phyloP scores from a whole-genome alignment of 2,329 filamentous ascomycete species.

The Alternaria burnsii region DNA sequence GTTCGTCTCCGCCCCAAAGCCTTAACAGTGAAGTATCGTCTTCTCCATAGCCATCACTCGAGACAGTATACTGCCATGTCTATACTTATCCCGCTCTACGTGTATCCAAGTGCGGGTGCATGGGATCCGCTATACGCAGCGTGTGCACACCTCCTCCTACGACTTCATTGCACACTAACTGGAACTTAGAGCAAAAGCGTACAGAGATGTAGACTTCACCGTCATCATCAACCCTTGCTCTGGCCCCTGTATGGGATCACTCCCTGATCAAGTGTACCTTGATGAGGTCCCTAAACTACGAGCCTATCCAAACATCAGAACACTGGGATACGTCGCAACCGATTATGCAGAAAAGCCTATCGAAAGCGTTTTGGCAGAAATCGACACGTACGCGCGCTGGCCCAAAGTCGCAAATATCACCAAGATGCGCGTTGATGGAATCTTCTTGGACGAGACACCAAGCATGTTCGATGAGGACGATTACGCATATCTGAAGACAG shows the following conservation, averaged over 20 bases:
- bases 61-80: constrained; percentile 32
- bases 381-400: constrained; percentile 60
- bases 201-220: constrained; percentile 60
- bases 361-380: constrained; percentile 50
- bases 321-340: constrained; percentile 62
- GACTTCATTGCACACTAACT: neutral
- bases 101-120: constrained; percentile 58
- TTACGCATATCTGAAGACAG: constrained; percentile 35
- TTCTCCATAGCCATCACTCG: neutral
- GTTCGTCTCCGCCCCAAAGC: neutral
- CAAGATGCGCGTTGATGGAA: constrained; percentile 57
- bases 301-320: constrained; percentile 57
- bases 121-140: constrained; percentile 60
- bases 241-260: constrained; percentile 40
- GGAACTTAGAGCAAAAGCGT: constrained; percentile 30
- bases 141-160: constrained; percentile 38
- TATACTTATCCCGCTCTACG: constrained; percentile 61
- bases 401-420: constrained; percentile 47
- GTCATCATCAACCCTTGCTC: constrained; percentile 61
- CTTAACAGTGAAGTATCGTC: neutral
- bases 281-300: constrained; percentile 54
- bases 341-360: constrained; percentile 54
- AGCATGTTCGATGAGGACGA: constrained; percentile 28
- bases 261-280: constrained; percentile 41
- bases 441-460: constrained; percentile 64